Evolutionary conservation across 2,329 filamentous ascomycete species (phyloP).

Genomic region (Verticillium albo-atrum): DNA sequence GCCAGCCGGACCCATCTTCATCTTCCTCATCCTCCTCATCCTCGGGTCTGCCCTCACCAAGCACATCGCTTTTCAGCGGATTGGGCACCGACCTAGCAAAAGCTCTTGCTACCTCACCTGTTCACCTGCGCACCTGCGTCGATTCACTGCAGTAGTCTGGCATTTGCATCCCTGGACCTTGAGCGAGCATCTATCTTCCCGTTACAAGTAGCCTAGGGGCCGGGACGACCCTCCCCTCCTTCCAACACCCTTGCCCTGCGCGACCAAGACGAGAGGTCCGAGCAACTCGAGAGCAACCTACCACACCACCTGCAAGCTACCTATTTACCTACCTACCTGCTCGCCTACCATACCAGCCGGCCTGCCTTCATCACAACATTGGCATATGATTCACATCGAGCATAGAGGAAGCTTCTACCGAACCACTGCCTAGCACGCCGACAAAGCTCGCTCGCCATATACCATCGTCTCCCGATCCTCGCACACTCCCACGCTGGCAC

Average conservation of each 20-base stretch:
- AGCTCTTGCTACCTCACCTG: neutral
- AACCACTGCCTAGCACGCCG: neutral
- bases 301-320: neutral
- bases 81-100: neutral
- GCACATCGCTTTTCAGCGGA: neutral
- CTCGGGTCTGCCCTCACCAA: neutral
- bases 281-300: neutral
- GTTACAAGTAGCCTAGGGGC: neutral
- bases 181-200: neutral
- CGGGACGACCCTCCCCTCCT: neutral
- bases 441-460: neutral
- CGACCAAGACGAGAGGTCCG: neutral
- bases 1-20: neutral
- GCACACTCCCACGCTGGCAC: neutral
- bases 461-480: neutral
- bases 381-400: neutral
- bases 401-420: neutral
- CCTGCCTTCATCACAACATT: neutral
- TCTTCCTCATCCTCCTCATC: neutral
- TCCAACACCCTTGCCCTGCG: neutral
- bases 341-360: neutral
- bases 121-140: neutral
- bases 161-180: neutral
- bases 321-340: neutral
- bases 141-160: neutral